Evolutionary conservation across 768 basidiomycete genomes (phyloP), one percentile per base, ranked within the genome.

Genomic region (Psilocybe cyanescens): DNA sequence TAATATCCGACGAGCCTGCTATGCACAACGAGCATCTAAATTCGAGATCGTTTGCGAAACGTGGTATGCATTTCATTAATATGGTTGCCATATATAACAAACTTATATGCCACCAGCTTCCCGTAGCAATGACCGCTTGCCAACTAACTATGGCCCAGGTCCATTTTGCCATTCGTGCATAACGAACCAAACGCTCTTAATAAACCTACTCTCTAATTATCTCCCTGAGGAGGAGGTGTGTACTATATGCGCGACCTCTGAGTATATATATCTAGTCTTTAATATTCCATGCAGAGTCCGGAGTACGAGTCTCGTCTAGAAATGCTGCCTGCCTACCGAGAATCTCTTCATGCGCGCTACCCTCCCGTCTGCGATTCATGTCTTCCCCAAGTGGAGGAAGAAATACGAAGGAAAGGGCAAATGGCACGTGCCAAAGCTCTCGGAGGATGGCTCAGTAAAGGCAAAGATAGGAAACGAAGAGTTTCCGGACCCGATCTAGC

Each of bases 161-260:
- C 83, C 85, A 7, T 96, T 97, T 77, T 98, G 95, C 75, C 88
- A 90, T 67, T 86, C 86, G 6, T 97, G 96, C 72, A 88, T 90
- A 67, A 92, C 93, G n/a, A 98, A 98, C 74, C 95, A 97, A 70
- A 89, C 87, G 79, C 83, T 98, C 41, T 79, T 94, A 56, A 79
- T 92, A 62, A 93, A 95, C 73, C 84, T 98, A 58, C 77, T 98
- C 33, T 91, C 95, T 14, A 95, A 91, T 68, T 98, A 96, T 73
- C 83, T 97, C 0, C 95, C 95, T 8, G 76, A 86, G 28, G 83
- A 87, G n/a, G 83, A 84, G 61, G 94, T 94, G 70, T 66, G 89
- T 79, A 16, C 46, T 45, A 41, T 31, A 35, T 54, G 16, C 41
- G 24, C 31, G 12, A 9, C 17, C 14, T 6, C 12, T 33, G 55